Conservation (phyloP, 129 eudicot species). For the Rutidosis leptorrhynchoides region DNA sequence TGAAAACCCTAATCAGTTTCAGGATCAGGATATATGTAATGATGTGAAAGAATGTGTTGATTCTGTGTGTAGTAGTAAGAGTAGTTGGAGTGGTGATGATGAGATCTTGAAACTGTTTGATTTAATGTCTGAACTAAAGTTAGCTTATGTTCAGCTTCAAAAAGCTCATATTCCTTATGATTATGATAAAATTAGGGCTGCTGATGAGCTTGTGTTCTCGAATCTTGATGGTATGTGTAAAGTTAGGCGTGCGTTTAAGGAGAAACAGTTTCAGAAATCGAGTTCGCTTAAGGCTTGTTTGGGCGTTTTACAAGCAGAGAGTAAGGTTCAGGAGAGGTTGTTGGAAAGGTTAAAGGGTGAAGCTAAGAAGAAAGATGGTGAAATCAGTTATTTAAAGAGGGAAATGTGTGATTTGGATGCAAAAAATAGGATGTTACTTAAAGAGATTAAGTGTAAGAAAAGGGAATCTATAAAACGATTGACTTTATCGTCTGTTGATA, state of each 20-base stretch:
- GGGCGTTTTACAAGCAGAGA: slow-evolving; percentile 44
- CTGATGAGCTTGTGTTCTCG: slow-evolving; percentile 47
- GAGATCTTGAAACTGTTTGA: slow-evolving; percentile 54
- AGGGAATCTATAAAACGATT: slow-evolving; percentile 27
- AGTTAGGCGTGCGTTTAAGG: slow-evolving; percentile 52
- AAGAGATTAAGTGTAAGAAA: slow-evolving; percentile 35
- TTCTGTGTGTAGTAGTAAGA: slow-evolving; percentile 27
- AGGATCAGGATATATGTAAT: slow-evolving; percentile 1
- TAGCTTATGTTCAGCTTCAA: slow-evolving; percentile 73
- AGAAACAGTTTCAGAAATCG: slow-evolving; percentile 48
- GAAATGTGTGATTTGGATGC: slow-evolving; percentile 40
- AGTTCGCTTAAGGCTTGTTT: slow-evolving; percentile 42
- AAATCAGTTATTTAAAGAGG: slow-evolving; percentile 32
- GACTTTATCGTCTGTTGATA: slow-evolving; percentile 34
- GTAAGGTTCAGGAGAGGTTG: slow-evolving; percentile 43
- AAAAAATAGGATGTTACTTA: slow-evolving; percentile 36
- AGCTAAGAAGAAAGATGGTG: slow-evolving; percentile 39
- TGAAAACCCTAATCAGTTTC: slow-evolving; percentile 36
- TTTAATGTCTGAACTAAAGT: slow-evolving; percentile 45
- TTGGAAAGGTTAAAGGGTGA: slow-evolving; percentile 49
- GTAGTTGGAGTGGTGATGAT: slow-evolving; percentile 39
- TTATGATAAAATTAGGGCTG: slow-evolving; percentile 46
- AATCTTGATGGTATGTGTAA: slow-evolving; percentile 47
- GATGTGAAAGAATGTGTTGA: slow-evolving; percentile 30
- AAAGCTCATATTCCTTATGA: slow-evolving; percentile 64